Conservation (phyloP, 768 basidiomycete species). For the Ramaria sp. region DNA sequence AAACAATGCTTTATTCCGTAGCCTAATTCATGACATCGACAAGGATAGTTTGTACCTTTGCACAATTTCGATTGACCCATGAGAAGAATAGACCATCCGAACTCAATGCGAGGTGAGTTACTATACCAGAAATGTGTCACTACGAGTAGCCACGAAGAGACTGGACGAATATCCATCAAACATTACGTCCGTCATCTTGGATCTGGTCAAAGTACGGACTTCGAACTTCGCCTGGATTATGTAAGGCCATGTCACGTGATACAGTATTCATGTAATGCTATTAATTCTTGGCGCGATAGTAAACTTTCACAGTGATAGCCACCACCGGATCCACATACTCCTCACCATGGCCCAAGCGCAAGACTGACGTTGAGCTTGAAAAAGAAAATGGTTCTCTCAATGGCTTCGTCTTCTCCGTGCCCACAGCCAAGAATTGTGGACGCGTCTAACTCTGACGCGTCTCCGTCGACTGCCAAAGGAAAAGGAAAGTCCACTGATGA, state of each 20-base stretch:
- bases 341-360: conserved; percentile 25
- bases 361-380: conserved; percentile 21
- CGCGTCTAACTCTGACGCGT: neutral
- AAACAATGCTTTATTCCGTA: no score
- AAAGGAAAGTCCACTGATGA: conserved; percentile 14
- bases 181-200: conserved; percentile 6
- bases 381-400: conserved; percentile 10
- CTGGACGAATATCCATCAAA: neutral
- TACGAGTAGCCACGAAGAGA: neutral
- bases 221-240: neutral
- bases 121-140: neutral
- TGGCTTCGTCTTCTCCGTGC: conserved; percentile 12
- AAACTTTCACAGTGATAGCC: no score
- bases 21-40: neutral
- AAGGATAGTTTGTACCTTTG: conserved; percentile 1
- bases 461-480: conserved; percentile 15
- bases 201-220: neutral
- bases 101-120: conserved; percentile 1
- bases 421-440: conserved; percentile 23
- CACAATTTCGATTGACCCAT: conserved; percentile 5
- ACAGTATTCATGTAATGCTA: no score
- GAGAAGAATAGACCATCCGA: neutral
- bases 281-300: neutral
- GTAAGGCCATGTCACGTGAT: neutral
- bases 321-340: no score